Base-by-base conservation (phyloP, 176 grass and related monocot genomes). In the Eleusine indica region DNA sequence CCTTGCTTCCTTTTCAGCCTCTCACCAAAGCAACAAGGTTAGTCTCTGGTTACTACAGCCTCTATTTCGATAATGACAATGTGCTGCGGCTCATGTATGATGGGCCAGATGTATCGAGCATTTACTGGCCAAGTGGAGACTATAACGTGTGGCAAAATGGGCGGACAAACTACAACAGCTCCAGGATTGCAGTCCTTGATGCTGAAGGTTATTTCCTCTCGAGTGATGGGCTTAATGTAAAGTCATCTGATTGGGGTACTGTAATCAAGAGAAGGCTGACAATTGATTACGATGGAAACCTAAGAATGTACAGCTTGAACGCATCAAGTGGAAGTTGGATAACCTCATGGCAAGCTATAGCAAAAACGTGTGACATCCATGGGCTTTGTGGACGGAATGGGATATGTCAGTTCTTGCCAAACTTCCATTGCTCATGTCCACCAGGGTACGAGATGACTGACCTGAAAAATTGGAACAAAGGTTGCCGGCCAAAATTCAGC, bases 31-130 rank as follows among this genome's bases (percentile, higher is more conserved):
- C n/a, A 67, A 92, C 16, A 28, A 83, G 18, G 19, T 40, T 94
- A 21, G 79, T 90, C 41, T 94, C 92, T 18, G 41, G 68, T 48
- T 89, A 94, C 44, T 94, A 83, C 65, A 88, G 14, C 78, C 85
- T 90, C 39, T 90, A 83, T 81, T 94, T 94, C 2, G 92, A 92
- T 73, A 94, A 76, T 6, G 87, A 94, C 61, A 94, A 94, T 74
- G 87, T 88, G 22, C 46, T 94, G 63, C 82, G 61, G 18, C 89
- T 94, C 60, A 94, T 94, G 79, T 92, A 94, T 73, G 77, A 90
- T 83, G 81, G 87, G 44, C 87, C 90, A 32, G 29, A 82, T 5
- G 70, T 91, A 78, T 89, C 89, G 62, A 92, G 85, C 73, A 90
- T 90, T 76, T 94, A 94, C 66, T 94, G 86, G 86, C 92, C 92